phyloP scores from a whole-genome alignment of 2,329 filamentous ascomycete species.

The Thielaviopsis musarum region DNA sequence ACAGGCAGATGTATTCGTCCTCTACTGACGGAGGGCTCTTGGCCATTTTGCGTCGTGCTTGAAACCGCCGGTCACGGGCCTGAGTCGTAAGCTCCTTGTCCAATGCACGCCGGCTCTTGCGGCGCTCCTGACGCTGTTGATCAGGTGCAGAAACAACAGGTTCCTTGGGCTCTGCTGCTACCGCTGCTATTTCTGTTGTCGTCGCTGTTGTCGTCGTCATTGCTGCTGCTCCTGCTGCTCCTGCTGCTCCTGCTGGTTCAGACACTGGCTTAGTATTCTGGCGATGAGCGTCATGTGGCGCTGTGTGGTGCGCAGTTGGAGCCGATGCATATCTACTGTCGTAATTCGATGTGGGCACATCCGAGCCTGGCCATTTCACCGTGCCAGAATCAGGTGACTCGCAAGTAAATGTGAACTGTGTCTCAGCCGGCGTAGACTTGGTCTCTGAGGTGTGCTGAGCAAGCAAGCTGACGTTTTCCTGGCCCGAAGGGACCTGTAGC shows the following conservation, averaged over 20 bases:
- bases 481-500: conserved; percentile 43
- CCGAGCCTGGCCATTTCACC: conserved; percentile 53
- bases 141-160: conserved; percentile 5
- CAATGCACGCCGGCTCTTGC: conserved; percentile 46
- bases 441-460: conserved; percentile 45
- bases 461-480: conserved; percentile 65
- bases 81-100: conserved; percentile 58
- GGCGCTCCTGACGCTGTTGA: conserved; percentile 20
- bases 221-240: no score
- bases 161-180: neutral
- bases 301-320: conserved; percentile 14
- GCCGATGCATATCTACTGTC: conserved; percentile 13
- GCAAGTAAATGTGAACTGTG: conserved; percentile 93
- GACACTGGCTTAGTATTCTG: neutral
- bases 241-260: neutral
- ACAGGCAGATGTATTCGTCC: conserved; percentile 90
- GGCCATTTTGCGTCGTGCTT: conserved; percentile 61
- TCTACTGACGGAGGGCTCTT: conserved; percentile 52
- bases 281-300: conserved; percentile 9
- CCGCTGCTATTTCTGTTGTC: no score
- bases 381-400: conserved; percentile 74
- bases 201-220: no score
- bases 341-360: conserved; percentile 15
- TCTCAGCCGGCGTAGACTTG: conserved; percentile 51
- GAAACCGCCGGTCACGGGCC: conserved; percentile 58